phyloP scores from a whole-genome alignment of 441 rosid genomes.

The Pelargonium citronellum region DNA sequence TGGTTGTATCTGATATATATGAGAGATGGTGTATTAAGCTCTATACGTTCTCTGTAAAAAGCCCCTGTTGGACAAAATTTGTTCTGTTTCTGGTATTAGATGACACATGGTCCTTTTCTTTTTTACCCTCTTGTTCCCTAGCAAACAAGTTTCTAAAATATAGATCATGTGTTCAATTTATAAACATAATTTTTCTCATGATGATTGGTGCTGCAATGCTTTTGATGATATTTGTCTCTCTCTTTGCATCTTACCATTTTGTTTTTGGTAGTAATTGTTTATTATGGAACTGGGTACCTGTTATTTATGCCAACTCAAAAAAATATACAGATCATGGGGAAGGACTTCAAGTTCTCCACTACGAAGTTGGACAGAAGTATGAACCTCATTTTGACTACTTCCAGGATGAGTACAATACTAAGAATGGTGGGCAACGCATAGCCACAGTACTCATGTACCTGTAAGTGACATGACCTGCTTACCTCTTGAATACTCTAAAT shows the following conservation, averaged over 20 bases:
- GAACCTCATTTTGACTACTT: conserved; percentile 91
- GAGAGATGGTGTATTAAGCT: background rate
- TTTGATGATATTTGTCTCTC: background rate
- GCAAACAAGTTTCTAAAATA: no score
- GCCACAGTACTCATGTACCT: conserved; percentile 95
- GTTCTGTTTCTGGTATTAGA: background rate
- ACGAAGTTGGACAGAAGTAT: conserved; percentile 83
- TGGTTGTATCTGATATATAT: background rate
- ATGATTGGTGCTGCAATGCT: background rate
- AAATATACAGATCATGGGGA: conserved; percentile 73
- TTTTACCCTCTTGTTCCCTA: no score
- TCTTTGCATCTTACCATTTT: background rate
- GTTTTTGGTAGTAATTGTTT: conserved; percentile 1
- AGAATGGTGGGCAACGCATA: conserved; percentile 86
- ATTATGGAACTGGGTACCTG: background rate
- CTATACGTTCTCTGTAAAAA: background rate
- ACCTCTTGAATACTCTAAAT: conserved; percentile 4
- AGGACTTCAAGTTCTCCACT: conserved; percentile 88
- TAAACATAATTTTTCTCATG: no score
- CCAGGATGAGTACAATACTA: conserved; percentile 68
- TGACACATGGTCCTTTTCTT: background rate
- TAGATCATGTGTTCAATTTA: background rate
- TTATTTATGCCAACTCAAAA: conserved; percentile 15
- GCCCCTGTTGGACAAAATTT: background rate
- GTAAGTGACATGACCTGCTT: conserved; percentile 38